Conservation (phyloP, 495 filamentous ascomycete species). For the Lasiosphaeria ovina region DNA sequence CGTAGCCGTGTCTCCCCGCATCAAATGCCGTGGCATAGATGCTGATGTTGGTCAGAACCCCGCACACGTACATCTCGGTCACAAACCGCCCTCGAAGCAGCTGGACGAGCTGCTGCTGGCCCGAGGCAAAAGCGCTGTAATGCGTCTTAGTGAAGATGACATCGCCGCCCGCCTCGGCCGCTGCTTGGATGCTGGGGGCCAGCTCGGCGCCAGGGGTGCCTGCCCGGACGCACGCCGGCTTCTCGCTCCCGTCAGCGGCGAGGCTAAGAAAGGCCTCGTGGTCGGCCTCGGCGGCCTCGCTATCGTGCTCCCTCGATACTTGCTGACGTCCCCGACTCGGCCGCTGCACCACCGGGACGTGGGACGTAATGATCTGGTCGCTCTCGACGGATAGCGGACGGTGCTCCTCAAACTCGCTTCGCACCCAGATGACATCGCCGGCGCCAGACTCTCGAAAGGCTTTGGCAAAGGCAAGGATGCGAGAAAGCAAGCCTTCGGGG, state of each 20-base stretch:
- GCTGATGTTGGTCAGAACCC: conserved; percentile 82
- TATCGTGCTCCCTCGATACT: conserved; percentile 28
- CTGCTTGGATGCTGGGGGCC: conserved; percentile 53
- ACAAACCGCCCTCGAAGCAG: conserved; percentile 73
- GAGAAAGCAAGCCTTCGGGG: conserved; percentile 64
- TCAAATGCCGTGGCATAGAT: conserved; percentile 92
- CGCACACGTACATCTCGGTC: conserved; percentile 90
- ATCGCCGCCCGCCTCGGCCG: conserved; percentile 59
- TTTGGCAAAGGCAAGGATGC: conserved; percentile 62
- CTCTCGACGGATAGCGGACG: conserved; percentile 49
- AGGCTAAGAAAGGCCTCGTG: conserved; percentile 60
- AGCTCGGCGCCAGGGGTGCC: conserved; percentile 68
- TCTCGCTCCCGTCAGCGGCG: conserved; percentile 36
- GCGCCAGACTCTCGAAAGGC: conserved; percentile 63
- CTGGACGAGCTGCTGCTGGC: conserved; percentile 57
- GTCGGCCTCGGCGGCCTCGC: conserved; percentile 32
- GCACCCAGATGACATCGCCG: conserved; percentile 87
- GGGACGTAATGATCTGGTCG: conserved; percentile 45
- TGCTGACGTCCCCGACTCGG: conserved; percentile 17
- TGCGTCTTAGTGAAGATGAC: conserved; percentile 71
- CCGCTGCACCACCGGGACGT: conserved; percentile 22
- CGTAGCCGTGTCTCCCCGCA: conserved; percentile 81
- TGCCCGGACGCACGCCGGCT: conserved; percentile 54
- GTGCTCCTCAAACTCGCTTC: conserved; percentile 67
- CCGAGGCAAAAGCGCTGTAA: conserved; percentile 74